A percentile compares a stretch with the other conserved stretches of the same genome.
phyloP scores from a whole-genome alignment of 345 rosid genomes.

The Heritiera fomes region DNA sequence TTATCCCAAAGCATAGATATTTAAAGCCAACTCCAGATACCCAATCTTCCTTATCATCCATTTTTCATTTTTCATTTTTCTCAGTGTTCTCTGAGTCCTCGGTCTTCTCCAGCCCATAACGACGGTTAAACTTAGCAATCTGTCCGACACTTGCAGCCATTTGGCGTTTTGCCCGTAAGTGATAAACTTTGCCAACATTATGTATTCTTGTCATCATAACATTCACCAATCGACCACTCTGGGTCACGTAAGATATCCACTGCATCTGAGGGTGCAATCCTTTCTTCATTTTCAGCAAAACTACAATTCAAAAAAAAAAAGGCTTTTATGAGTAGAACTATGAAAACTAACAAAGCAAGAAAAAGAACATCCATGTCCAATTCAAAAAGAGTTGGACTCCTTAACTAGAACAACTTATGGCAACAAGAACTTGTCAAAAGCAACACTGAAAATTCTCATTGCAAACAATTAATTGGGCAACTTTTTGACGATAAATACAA shows the following conservation, averaged over 20 bases:
- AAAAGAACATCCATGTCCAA: not conserved
- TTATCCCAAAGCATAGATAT: constrained; percentile 9
- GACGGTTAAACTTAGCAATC: constrained; percentile 74
- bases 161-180: constrained; percentile 83
- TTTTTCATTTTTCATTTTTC: constrained; percentile 24
- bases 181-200: constrained; percentile 76
- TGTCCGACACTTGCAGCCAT: constrained; percentile 84
- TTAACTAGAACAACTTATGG: not conserved
- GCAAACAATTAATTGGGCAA: not conserved
- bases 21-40: not conserved
- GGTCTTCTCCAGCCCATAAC: constrained; percentile 56
- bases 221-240: constrained; percentile 81
- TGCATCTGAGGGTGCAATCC: constrained; percentile 94
- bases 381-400: not conserved
- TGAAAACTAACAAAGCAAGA: not conserved
- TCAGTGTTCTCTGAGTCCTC: constrained; percentile 42
- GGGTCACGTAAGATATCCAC: constrained; percentile 95
- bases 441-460: not conserved
- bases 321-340: not conserved
- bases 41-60: constrained; percentile 15
- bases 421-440: not conserved
- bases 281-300: constrained; percentile 67
- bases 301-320: constrained; percentile 14
- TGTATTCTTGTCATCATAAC: constrained; percentile 90
- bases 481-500: not conserved